phyloP scores from a whole-genome alignment of 441 rosid species.

The Syzygium malaccense region DNA sequence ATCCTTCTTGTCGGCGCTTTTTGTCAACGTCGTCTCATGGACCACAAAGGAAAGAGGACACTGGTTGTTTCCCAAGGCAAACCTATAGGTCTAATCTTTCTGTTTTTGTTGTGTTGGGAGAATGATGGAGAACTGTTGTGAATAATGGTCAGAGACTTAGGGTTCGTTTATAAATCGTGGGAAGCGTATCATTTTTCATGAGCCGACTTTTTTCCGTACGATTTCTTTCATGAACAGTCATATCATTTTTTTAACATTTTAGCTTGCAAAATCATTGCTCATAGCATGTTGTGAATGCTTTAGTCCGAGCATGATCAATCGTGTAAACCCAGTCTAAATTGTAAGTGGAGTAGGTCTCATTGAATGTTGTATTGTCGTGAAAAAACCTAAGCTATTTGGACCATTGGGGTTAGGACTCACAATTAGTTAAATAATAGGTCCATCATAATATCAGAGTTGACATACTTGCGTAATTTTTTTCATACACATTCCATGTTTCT shows the following conservation, averaged over 20 bases:
- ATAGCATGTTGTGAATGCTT: neutral
- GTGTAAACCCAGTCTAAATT: neutral
- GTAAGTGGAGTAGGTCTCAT: neutral
- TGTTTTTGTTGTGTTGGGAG: neutral
- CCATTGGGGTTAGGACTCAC: neutral
- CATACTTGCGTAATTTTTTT: neutral
- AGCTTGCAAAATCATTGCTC: neutral
- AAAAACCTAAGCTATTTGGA: neutral
- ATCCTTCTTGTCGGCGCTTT: neutral
- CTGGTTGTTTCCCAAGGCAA: neutral
- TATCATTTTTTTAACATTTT: too few species aligned
- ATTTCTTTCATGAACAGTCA: neutral
- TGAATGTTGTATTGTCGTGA: neutral
- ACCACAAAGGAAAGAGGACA: neutral
- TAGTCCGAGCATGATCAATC: neutral
- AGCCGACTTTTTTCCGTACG: accelerated
- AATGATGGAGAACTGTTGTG: neutral
- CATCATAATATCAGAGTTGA: neutral
- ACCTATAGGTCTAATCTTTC: neutral
- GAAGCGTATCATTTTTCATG: neutral
- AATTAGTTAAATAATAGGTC: neutral
- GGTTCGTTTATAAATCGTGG: neutral
- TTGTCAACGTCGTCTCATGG: neutral
- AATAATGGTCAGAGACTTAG: neutral
- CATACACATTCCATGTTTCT: neutral